Conservation (phyloP, 768 basidiomycete genomes). For the Tulasnella sp. region DNA sequence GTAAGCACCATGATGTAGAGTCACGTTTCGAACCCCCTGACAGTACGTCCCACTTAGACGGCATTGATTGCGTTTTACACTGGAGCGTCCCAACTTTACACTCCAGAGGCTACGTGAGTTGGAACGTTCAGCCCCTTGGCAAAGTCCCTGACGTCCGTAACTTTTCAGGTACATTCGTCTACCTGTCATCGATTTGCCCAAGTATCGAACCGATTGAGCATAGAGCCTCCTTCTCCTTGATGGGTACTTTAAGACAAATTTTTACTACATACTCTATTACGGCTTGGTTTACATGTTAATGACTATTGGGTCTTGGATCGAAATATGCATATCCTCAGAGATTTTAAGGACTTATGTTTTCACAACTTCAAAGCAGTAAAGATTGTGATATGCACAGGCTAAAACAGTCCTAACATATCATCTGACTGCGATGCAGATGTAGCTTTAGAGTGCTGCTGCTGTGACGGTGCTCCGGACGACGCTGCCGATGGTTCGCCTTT, state of each 20-base stretch:
- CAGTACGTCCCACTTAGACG: neutral
- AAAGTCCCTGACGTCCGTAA: neutral
- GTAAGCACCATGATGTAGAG: neutral
- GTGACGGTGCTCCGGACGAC: constrained; percentile 34
- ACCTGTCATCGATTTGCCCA: constrained; percentile 21
- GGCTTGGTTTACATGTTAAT: no score
- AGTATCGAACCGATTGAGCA: neutral
- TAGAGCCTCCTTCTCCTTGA: no score
- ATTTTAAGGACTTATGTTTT: no score
- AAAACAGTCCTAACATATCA: constrained; percentile 57
- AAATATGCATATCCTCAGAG: no score
- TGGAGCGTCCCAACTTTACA: constrained; percentile 4
- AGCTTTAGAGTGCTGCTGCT: constrained; percentile 28
- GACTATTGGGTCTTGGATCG: no score
- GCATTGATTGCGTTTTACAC: constrained; percentile 22
- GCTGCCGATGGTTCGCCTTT: constrained; percentile 31
- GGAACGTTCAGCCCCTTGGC: neutral
- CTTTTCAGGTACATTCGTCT: constrained; percentile 12
- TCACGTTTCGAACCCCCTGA: neutral
- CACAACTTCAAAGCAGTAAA: neutral
- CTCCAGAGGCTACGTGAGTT: constrained; percentile 13
- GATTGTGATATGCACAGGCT: neutral
- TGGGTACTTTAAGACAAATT: no score
- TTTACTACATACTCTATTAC: no score
- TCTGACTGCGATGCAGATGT: constrained; percentile 43